Base-by-base conservation (phyloP, 495 filamentous ascomycete species). In the Xylaria scruposa region DNA sequence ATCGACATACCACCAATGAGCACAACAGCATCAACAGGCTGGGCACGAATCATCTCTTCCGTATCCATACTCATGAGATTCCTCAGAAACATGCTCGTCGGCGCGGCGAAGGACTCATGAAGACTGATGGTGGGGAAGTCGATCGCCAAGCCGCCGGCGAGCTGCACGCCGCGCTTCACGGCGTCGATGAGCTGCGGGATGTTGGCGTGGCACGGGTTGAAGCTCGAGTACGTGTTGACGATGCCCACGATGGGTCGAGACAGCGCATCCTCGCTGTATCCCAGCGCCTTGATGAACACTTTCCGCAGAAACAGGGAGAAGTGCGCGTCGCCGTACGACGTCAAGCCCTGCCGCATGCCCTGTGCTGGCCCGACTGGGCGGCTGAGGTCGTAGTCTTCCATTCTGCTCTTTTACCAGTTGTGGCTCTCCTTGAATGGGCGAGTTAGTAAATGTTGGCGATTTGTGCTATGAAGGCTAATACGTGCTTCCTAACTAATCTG, bases 1-100 rank as follows among this genome's bases (percentile, higher is more conserved):
- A 63, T n/a, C 1, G 17, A 78, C 81, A 53, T 67, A 90, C 89
- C 90, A 47, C 90, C 90, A 70, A 92, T 87, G 76, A 91, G 82
- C 33, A 92, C 84, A 54, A 87, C 88, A 0, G 87, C 88, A 78
- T 91, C 90, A 10, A 90, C 81, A 0, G 90, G 90, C 77, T 91
- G 89, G 17, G 90, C 89, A 33, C 77, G 74, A 26, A 92, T 87
- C 90, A 92, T 91, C 79, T 91, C 90, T 76, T 92, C 90, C 0
- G 90, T 91, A 75, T 92, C 90, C 89, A 92, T 90, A 73, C 88
- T 89, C 90, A 92, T 91, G 54, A 91, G 65, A 75, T 91, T 92
- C 54, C 90, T 76, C 67, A 91, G 71, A 67, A 88, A 91, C 90
- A 92, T 92, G 79, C 90, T 92, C 10, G 90, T 91, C 4, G 90